Evolutionary conservation across 2,329 filamentous ascomycete species (phyloP), one percentile per base, ranked within the genome.

Genomic region (Calonectria fujianensis): DNA sequence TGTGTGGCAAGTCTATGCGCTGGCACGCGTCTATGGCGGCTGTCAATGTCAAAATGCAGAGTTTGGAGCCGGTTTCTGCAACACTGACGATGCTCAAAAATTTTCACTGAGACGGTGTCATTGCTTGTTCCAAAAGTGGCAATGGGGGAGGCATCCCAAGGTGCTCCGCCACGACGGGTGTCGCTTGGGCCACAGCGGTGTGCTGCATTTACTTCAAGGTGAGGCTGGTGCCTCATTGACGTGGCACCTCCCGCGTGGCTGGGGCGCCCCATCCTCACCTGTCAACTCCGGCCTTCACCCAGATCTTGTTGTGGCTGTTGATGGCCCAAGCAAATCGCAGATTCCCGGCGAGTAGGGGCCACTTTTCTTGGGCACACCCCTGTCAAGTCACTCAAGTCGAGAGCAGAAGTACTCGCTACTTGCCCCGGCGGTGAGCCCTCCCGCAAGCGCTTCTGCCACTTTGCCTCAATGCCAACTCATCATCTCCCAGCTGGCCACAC

Each of bases 141-240:
- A 76, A 73, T 75, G 63, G 69, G 63, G 73, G 80, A 81, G 80
- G 80, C 79, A 81, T 80, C 80, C 80, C 74, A 77, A 69, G 70
- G 70, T 80, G 82, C 86, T 86, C 83, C 85, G 85, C 86, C 86
- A 87, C 85, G 83, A 70, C 37, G 57, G 71, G 73, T 74, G 70
- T 74, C 74, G 77, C 68, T 78, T 70, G 68, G 68, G 41, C 69
- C 76, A 80, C 73, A 72, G 67, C 76, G 75, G 77, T 76, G 79
- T 77, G 69, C 69, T 76, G 57, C 61, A 54, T 76, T 74, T 57
- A 75, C 70, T 51, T 57, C 71, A 77, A 77, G 68, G 76, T 85
- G 85, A 86, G 85, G 85, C 85, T 87, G 81, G 85, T 77, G 80
- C 32, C 73, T 66, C 67, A 70, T 79, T 86, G 86, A 88, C 87